Conservation (phyloP, 306 rosid species). For the Coriaria nepalensis region DNA sequence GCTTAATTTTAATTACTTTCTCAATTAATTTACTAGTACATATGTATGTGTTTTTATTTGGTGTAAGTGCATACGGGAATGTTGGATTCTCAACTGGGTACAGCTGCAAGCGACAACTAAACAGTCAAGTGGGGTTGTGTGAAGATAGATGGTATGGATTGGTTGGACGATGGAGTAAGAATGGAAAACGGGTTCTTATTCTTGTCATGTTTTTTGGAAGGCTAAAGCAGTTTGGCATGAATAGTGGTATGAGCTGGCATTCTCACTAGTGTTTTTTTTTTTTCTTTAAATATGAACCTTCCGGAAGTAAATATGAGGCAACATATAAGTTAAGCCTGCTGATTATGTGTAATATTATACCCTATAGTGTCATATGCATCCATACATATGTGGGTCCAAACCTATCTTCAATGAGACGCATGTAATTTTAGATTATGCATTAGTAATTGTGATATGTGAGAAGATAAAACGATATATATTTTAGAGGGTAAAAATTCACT, state of each 20-base stretch:
- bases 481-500: no score
- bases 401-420: no score
- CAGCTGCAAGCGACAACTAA: slow-evolving; percentile 36
- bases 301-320: no score
- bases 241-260: slow-evolving; percentile 20
- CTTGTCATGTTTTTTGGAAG: slow-evolving; percentile 65
- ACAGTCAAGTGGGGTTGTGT: slow-evolving; percentile 10
- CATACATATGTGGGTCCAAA: no score
- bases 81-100: slow-evolving; percentile 63
- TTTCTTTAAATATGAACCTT: background rate
- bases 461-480: no score
- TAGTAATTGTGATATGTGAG: no score
- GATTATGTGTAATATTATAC: background rate
- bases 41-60: background rate
- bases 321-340: no score
- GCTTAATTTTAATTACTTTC: background rate
- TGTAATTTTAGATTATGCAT: no score
- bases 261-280: background rate
- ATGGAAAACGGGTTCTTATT: slow-evolving; percentile 39
- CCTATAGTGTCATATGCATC: no score
- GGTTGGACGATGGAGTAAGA: slow-evolving; percentile 37
- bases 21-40: background rate
- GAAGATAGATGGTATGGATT: slow-evolving; percentile 42
- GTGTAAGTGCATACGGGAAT: slow-evolving; percentile 60
- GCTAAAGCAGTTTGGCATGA: slow-evolving; percentile 42